phyloP scores from a whole-genome alignment of 2,329 filamentous ascomycete species.

The Monascus ruber region DNA sequence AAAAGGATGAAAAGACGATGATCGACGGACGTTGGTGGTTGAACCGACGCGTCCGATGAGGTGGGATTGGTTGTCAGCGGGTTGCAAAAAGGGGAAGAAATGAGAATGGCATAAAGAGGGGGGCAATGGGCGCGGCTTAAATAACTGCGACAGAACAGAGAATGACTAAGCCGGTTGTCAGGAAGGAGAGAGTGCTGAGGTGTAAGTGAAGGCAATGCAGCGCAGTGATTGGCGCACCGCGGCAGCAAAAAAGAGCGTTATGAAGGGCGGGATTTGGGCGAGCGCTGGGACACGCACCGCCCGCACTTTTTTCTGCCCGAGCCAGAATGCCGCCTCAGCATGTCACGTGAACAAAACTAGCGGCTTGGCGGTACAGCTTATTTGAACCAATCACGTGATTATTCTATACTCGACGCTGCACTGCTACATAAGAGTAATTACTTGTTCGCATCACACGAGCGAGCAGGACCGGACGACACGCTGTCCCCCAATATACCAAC shows the following conservation, averaged over 20 bases:
- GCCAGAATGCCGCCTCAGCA: too few relatives aligned
- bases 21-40: constrained; percentile 3
- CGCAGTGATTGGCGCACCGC: constrained; percentile 23
- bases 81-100: constrained; percentile 8
- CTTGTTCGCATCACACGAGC: too few relatives aligned
- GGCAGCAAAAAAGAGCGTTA: constrained; percentile 25
- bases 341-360: too few relatives aligned
- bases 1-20: constrained; percentile 4
- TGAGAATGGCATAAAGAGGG: background rate
- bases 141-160: constrained; percentile 12
- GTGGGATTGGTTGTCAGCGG: background rate
- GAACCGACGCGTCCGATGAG: background rate
- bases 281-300: constrained; percentile 9
- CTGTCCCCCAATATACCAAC: too few relatives aligned
- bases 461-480: too few relatives aligned
- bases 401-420: too few relatives aligned
- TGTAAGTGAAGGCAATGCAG: constrained; percentile 9
- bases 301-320: too few relatives aligned
- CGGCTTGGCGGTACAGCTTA: too few relatives aligned
- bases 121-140: constrained; percentile 13
- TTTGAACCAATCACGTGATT: too few relatives aligned
- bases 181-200: constrained; percentile 11
- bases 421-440: too few relatives aligned
- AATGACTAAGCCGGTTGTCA: constrained; percentile 15
- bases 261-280: constrained; percentile 28